Evolutionary conservation across 2,329 filamentous ascomycete species (phyloP).

Genomic region (Diaporthe velutina): DNA sequence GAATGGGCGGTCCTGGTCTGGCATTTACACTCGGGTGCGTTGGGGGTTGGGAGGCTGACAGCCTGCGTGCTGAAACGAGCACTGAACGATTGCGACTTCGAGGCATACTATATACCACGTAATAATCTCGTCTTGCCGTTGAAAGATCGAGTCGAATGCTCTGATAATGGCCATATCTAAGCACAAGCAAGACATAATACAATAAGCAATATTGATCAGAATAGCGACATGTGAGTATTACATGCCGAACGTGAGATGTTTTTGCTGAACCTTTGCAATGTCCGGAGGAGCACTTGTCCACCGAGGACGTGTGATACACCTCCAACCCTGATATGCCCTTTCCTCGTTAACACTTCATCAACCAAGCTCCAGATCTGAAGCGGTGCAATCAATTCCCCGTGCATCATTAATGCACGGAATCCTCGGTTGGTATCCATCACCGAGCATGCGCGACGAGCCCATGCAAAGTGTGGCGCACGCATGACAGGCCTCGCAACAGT

Average conservation of each 20-base stretch:
- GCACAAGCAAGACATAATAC: background rate
- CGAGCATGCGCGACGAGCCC: background rate
- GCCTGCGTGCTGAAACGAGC: background rate
- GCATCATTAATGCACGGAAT: background rate
- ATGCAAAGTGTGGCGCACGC: background rate
- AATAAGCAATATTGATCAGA: background rate
- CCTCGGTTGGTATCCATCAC: background rate
- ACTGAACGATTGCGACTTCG: background rate
- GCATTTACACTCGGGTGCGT: slow-evolving; percentile 18
- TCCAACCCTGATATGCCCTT: no score
- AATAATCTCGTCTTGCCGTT: slow-evolving; percentile 2
- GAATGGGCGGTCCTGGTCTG: background rate
- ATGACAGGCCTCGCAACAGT: no score
- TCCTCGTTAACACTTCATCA: background rate
- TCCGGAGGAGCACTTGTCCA: background rate
- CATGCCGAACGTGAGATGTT: background rate
- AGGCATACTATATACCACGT: background rate
- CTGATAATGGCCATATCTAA: background rate
- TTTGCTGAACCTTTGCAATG: background rate
- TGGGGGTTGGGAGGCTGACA: background rate
- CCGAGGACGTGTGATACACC: background rate
- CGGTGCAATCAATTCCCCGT: background rate
- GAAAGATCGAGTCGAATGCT: background rate
- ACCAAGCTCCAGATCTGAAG: background rate
- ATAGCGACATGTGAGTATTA: background rate